Conservation (phyloP, 2,329 filamentous ascomycete species). For the Plenodomus lindquistii region DNA sequence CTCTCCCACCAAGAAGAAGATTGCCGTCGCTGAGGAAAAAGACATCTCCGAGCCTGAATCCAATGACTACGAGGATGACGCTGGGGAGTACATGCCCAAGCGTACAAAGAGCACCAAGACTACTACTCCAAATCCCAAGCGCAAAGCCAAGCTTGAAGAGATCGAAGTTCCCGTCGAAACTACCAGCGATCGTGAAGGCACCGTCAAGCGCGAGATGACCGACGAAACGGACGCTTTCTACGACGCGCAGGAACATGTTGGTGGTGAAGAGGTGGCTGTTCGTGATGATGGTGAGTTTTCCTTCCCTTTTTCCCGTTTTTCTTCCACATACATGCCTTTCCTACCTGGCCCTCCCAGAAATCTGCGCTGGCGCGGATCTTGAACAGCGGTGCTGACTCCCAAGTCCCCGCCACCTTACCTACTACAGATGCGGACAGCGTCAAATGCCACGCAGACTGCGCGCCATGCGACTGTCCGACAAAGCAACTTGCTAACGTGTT, state of each 20-base stretch:
- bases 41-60: constrained; percentile 2
- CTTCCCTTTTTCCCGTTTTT: neutral
- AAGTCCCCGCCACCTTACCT: too few relatives aligned
- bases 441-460: neutral
- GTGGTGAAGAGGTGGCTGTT: too few relatives aligned
- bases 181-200: neutral
- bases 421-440: too few relatives aligned
- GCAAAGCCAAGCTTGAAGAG: neutral
- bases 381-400: constrained; percentile 1
- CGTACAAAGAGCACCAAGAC: constrained; percentile 10
- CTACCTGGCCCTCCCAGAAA: neutral
- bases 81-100: neutral
- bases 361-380: too few relatives aligned
- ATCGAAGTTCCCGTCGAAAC: neutral
- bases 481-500: constrained; percentile 12
- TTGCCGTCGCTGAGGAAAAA: neutral
- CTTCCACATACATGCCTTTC: neutral
- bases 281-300: constrained; percentile 4
- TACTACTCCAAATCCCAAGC: constrained; percentile 3
- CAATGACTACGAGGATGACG: neutral
- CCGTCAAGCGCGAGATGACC: neutral
- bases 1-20: constrained; percentile 7
- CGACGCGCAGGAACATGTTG: constrained; percentile 7
- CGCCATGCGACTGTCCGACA: constrained; percentile 7
- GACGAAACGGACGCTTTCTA: constrained; percentile 3